Evolutionary conservation across 768 basidiomycete genomes (phyloP), one percentile per base, ranked within the genome.

Genomic region (Boletus pseudo-olivaceus): DNA sequence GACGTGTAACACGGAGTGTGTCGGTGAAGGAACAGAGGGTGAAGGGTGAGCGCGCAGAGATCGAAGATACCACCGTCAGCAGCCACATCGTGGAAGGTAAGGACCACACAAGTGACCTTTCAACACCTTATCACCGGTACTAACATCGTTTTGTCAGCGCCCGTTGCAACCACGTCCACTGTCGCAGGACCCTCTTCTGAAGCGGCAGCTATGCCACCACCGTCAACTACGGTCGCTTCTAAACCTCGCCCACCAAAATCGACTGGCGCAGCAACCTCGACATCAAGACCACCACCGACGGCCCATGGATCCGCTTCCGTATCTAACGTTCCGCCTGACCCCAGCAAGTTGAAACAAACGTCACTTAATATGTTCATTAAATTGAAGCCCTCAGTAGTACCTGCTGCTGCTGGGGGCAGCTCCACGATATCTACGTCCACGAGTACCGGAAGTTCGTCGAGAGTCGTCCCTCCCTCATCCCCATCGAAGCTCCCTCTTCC

Each of bases 401-500:
- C 30, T 1, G 26, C 20, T 20, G 12, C 27, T 35, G 7, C 17
- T 12, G 15, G 20, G 2, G 23, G 12, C 3, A 42, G 7, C 10
- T 14, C 49, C 15, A 26, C 45, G 10, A 15, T 42, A 42, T 53
- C 58, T 7, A 49, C 52, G 5, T 58, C 57, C 14, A 59, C 47
- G 15, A 46, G 34, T 34, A 56, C 3, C 14, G 54, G 11, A 58
- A 59, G 38, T 35, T 20, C 41, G 9, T 63, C 62, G 32, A 58
- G 26, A 51, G 20, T 15, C 2, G 20, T 42, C 11, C 38, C 53
- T 14, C 29, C 40, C n/a, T 43, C 51, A 2, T 70, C 69, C 30
- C 63, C 67, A 14, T 71, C 69, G 1, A 71, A 69, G 49, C 59
- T 70, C 0, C 70, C 70, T 37, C 52, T 70, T 49, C 66, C 58